Percentiles rank a stretch among this genome's conserved stretches.
Conservation (phyloP, 2,329 filamentous ascomycete species). For the Paraphaeosphaeria sporulosa region DNA sequence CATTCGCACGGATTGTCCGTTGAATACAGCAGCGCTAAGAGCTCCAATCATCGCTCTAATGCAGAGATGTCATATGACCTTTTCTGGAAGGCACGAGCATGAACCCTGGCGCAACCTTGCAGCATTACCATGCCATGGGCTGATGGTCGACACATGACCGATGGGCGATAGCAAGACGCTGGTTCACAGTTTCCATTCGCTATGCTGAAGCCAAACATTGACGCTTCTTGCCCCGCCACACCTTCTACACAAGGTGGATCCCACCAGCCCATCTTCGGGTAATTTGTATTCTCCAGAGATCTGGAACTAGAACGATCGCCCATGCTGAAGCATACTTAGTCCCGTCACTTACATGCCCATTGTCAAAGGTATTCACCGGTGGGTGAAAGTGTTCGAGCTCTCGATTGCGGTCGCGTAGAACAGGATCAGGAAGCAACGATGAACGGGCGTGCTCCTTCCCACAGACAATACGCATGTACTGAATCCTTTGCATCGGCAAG, state of each 20-base stretch:
- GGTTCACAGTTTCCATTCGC: constrained; percentile 32
- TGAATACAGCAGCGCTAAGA: constrained; percentile 11
- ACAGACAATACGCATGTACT: background rate
- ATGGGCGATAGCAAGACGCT: constrained; percentile 16
- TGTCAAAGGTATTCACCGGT: background rate
- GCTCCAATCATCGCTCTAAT: constrained; percentile 12
- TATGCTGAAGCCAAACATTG: constrained; percentile 22
- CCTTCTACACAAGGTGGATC: constrained; percentile 19
- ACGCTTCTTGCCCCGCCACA: constrained; percentile 34
- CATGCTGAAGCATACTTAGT: background rate
- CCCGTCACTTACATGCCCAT: background rate
- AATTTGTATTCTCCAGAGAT: constrained; percentile 5
- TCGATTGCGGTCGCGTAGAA: background rate
- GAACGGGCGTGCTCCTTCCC: background rate
- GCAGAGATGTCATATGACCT: constrained; percentile 41
- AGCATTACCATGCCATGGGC: constrained; percentile 17
- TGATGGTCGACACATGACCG: constrained; percentile 35
- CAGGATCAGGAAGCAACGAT: background rate
- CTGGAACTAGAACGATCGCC: background rate
- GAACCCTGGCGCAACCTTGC: constrained; percentile 26
- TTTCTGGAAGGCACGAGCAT: constrained; percentile 28
- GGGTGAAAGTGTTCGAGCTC: background rate
- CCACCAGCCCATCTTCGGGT: constrained; percentile 5
- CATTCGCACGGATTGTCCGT: background rate
- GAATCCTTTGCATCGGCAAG: background rate